Conservation (phyloP, 2,329 filamentous ascomycete species). For the Penicillium sp. region DNA sequence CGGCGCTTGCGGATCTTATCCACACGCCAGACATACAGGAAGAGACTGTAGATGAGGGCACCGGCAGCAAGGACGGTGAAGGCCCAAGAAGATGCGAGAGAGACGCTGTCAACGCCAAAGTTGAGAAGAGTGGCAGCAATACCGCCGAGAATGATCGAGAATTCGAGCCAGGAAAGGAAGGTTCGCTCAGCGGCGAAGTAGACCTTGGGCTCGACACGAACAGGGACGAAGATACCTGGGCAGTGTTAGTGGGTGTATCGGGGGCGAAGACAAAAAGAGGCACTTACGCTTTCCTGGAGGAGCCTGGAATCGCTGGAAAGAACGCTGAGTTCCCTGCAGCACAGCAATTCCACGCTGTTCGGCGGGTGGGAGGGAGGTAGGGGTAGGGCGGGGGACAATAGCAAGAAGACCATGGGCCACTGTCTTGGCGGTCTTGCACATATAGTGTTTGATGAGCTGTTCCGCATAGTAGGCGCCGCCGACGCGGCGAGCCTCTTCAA, state of each 20-base stretch:
- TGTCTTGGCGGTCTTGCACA: constrained; percentile 48
- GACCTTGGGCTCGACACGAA: constrained; percentile 95
- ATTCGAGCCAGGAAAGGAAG: constrained; percentile 96
- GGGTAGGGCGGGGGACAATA: constrained; percentile 55
- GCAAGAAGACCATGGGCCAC: constrained; percentile 48
- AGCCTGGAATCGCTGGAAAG: constrained; percentile 56
- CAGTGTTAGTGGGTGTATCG: constrained; percentile 8
- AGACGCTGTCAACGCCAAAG: constrained; percentile 62
- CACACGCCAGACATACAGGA: constrained; percentile 84
- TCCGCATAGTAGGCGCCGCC: constrained; percentile 75
- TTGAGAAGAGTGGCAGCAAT: constrained; percentile 83
- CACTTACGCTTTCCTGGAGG: constrained; percentile 55
- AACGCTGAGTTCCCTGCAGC: constrained; percentile 42
- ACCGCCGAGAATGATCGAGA: constrained; percentile 87
- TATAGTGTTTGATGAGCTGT: constrained; percentile 55
- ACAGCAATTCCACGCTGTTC: constrained; percentile 39
- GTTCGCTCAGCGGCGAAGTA: constrained; percentile 96
- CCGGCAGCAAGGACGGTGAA: constrained; percentile 80
- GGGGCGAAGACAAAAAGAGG: constrained; percentile 18
- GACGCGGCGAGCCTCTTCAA: constrained; percentile 73
- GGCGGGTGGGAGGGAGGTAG: constrained; percentile 38
- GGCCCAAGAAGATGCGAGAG: constrained; percentile 67
- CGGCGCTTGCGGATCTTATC: constrained; percentile 76
- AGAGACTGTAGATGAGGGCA: constrained; percentile 78
- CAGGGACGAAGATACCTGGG: constrained; percentile 85